Conservation (phyloP, 371 early-diverging fungal species). For the Actinomortierella wolfii region DNA sequence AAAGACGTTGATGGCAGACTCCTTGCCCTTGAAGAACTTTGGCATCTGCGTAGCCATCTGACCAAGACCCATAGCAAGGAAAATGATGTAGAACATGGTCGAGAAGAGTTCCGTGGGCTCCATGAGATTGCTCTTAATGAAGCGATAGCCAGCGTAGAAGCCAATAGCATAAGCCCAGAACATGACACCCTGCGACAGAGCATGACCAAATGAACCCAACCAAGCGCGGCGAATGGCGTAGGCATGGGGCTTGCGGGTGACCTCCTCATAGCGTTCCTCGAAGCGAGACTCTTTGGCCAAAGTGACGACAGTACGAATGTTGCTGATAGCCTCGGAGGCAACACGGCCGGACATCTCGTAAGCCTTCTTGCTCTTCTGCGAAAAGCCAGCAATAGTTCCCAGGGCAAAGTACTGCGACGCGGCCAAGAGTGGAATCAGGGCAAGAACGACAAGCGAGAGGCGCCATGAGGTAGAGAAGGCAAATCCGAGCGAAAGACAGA, state of each 20-base stretch:
- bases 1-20: constrained; percentile 74
- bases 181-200: constrained; percentile 67
- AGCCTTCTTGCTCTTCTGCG: constrained; percentile 65
- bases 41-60: constrained; percentile 53
- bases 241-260: constrained; percentile 68
- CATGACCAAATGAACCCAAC: constrained; percentile 66
- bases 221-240: constrained; percentile 62
- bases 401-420: constrained; percentile 50
- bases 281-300: constrained; percentile 81
- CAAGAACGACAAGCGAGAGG: constrained; percentile 62
- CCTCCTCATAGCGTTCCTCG: constrained; percentile 58
- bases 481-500: constrained; percentile 44
- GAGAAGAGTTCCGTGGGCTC: constrained; percentile 4
- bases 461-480: constrained; percentile 62
- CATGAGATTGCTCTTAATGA: constrained; percentile 15
- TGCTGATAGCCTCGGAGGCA: constrained; percentile 85
- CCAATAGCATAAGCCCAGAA: constrained; percentile 66
- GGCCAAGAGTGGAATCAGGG: constrained; percentile 56
- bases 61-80: constrained; percentile 73
- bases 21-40: constrained; percentile 75
- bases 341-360: constrained; percentile 75
- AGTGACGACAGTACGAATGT: constrained; percentile 87
- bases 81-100: constrained; percentile 72
- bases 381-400: constrained; percentile 51
- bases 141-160: constrained; percentile 48